Base-by-base conservation (phyloP, 345 rosid species). In the Eutrema yunnanense region DNA sequence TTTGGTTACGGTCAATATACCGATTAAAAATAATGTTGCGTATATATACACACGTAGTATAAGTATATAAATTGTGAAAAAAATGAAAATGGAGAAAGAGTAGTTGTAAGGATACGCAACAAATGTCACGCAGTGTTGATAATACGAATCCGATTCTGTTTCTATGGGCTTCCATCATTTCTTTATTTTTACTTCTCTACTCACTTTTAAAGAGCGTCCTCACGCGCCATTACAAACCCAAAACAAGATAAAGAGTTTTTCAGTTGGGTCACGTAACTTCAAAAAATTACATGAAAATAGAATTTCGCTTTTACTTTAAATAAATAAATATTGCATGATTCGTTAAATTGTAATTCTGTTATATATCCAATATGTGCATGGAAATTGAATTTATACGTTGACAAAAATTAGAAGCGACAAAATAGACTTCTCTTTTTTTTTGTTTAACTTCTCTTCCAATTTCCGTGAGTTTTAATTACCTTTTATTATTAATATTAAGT, bases 81-180 rank as follows among this genome's bases (percentile, higher is more conserved):
- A 43, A 54, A 55, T 55, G 49, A 40, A 66, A 59, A 41, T 51
- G 69, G 46, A 59, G 48, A 67, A 67, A 67, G 68, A 42, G 72
- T 26, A 50, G 67, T 22, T 66, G 78, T 67, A 58, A 67, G 73
- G 55, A 59, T 67, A 67, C 62, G 73, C 63, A 74, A 67, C 73
- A 74, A 60, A 67, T 74, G 78, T 74, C 78, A 61, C 55, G 73
- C 48, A 43, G 62, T 27, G 42, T 44, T 34, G 62, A 67, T 67
- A 67, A 67, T 67, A 74, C 69, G 78, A 74, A 74, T 74, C 73
- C 9, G 62, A 74, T 74, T 74, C 78, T 61, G 27, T 74, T 67
- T 67, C 69, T 61, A 67, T 60, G 78, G 78, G 50, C 69, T 67
- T 61, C 73, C 73, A 74, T 60, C 73, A 51, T 60, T 51, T 67